A percentile compares a stretch with the other conserved stretches of the same genome.
phyloP scores from a whole-genome alignment of 768 basidiomycete genomes.

The Lepiota brunneoincarnata region DNA sequence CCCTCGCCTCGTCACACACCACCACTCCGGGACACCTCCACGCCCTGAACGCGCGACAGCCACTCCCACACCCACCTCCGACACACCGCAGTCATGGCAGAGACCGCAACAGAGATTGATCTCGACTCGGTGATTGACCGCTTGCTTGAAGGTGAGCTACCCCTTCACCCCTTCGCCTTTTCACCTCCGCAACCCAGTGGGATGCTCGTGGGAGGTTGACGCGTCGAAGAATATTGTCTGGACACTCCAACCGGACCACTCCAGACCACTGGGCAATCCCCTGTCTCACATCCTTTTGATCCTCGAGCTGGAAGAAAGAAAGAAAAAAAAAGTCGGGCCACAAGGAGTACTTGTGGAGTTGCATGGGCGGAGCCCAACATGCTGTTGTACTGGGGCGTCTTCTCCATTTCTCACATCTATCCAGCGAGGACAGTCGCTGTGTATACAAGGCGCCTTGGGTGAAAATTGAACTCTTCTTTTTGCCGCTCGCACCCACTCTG shows the following conservation, averaged over 20 bases:
- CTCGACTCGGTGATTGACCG: constrained; percentile 99
- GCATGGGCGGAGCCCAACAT: neutral
- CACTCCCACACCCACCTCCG: constrained; percentile 9
- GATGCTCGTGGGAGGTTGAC: constrained; percentile 1
- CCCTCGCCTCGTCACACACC: constrained; percentile 14
- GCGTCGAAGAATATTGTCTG: constrained; percentile 1
- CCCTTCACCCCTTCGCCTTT: neutral
- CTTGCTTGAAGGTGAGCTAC: constrained; percentile 82
- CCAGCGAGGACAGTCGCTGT: too few relatives aligned
- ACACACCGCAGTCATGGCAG: constrained; percentile 52
- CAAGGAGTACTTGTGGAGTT: neutral
- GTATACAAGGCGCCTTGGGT: neutral
- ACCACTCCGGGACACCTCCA: constrained; percentile 9
- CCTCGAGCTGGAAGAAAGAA: neutral
- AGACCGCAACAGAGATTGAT: constrained; percentile 90
- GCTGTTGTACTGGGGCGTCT: neutral
- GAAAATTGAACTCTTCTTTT: neutral
- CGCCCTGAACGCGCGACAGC: constrained; percentile 15
- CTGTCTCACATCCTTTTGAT: neutral
- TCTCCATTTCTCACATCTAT: neutral
- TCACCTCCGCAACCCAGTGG: neutral
- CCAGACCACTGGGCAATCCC: neutral
- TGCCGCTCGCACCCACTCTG: constrained; percentile 8
- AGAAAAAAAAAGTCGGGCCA: neutral
- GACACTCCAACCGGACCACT: neutral